Percentiles rank a stretch among this genome's conserved stretches.
Evolutionary conservation across 805 yeast species (phyloP).

Genomic region (Suhomyces pyralidae): DNA sequence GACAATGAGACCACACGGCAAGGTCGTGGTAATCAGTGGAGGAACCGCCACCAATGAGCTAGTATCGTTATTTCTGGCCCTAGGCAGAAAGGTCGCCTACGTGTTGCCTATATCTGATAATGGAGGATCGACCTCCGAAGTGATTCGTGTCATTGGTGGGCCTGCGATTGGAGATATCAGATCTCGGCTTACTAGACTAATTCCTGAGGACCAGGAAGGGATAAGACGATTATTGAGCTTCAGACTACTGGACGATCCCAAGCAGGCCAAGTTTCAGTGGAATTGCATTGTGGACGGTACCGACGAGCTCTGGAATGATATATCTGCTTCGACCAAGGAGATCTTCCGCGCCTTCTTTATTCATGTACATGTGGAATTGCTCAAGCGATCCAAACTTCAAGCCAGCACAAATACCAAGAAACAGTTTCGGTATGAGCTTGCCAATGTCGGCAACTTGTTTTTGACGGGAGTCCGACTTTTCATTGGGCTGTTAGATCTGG

Average conservation of each 20-base stretch:
- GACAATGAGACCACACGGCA: not conserved
- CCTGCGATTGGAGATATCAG: constrained; percentile 94
- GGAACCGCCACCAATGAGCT: constrained; percentile 87
- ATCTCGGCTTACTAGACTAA: constrained; percentile 72
- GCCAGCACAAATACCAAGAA: constrained; percentile 30
- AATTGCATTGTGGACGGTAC: constrained; percentile 71
- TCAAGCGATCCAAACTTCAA: constrained; percentile 59
- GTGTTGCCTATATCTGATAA: constrained; percentile 85
- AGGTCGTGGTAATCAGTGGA: constrained; percentile 55
- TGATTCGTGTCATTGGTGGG: constrained; percentile 83
- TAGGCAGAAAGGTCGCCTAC: constrained; percentile 52
- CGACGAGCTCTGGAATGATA: constrained; percentile 62
- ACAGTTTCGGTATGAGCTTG: constrained; percentile 70
- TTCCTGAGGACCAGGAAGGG: constrained; percentile 48
- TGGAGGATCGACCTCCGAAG: constrained; percentile 93
- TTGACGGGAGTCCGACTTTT: constrained; percentile 78
- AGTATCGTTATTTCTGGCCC: constrained; percentile 51
- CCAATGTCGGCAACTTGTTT: constrained; percentile 82
- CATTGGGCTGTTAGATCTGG: constrained; percentile 80
- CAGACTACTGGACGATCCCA: constrained; percentile 48
- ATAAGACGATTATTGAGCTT: constrained; percentile 38
- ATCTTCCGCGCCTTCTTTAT: constrained; percentile 74
- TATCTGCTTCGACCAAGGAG: constrained; percentile 62
- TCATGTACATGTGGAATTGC: constrained; percentile 72
- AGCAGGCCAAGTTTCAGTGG: constrained; percentile 71